Base-by-base conservation (phyloP, 495 filamentous ascomycete genomes). In the Collariella sp. region DNA sequence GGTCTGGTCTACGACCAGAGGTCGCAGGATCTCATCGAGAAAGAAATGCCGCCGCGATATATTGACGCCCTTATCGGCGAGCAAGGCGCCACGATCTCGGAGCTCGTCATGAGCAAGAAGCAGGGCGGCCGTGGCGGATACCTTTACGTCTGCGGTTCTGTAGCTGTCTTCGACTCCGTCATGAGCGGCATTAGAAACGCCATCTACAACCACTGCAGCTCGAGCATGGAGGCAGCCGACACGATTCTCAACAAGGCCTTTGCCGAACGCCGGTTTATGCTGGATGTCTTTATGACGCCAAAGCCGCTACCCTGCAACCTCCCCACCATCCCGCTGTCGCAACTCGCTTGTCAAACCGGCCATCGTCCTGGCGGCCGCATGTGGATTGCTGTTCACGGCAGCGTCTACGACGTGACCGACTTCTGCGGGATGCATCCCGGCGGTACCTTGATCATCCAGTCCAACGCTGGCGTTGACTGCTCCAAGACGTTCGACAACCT, bases 281-380 rank as follows among this genome's bases (percentile, higher is more conserved):
- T 79, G 1, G 75, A 79, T 50, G 75, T 79, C 47, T 79, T 77
- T 61, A 79, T 79, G 76, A 76, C 75, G 13, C 76, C 75, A 7
- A 72, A 70, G 55, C 69, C 74, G 3, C 68, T 78, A 38, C 70
- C 73, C 11, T 75, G 69, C 60, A 73, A 76, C 42, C 58, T 72
- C 19, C 72, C 74, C 15, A 70, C 71, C 0, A 72, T 77, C 45
- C 67, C 72, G 9, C 52, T 78, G 10, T 76, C 73, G n/a, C 67
- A 74, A 55, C 72, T 78, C 20, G 69, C 73, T 9, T 60, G 63
- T 18, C 66, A 77, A 49, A 78, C 76, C 6, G 76, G 76, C 18
- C 76, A 76, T 18, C 63, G 72, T 7, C 69, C 74, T 10, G 72
- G 68, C 18, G 67, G 67, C 11, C 70, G 73, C 20, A 76, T 75